Conservation (phyloP, 108 stramenopile genomes). For the Cyclostephanos invisitatus region DNA sequence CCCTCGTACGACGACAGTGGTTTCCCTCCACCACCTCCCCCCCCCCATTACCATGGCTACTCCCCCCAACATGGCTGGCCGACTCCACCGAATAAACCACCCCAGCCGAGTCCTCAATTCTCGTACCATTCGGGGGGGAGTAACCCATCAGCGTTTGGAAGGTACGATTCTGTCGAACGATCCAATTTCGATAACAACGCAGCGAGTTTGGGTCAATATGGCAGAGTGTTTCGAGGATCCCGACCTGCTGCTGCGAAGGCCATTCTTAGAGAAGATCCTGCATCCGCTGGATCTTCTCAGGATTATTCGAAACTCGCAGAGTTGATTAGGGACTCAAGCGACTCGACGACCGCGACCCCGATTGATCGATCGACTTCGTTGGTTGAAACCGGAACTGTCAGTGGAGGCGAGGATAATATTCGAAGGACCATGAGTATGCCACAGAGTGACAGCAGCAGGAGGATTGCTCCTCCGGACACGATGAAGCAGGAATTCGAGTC, state of each 20-base stretch:
- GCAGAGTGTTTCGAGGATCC: background rate
- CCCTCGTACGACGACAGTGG: background rate
- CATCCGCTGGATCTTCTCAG: conserved; percentile 20
- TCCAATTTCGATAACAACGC: conserved; percentile 9
- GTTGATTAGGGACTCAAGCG: conserved; percentile 34
- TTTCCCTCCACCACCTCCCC: conserved; percentile 1
- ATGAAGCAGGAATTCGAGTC: conserved; percentile 15
- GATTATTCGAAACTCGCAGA: conserved; percentile 49
- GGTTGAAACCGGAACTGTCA: conserved; percentile 8
- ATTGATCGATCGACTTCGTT: conserved; percentile 36
- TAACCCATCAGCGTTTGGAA: conserved; percentile 34
- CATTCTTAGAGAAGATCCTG: background rate
- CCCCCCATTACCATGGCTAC: conserved; percentile 11
- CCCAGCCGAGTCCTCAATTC: conserved; percentile 23
- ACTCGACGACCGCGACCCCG: conserved; percentile 9
- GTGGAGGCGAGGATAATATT: background rate
- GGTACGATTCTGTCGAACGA: conserved; percentile 13
- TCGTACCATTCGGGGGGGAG: conserved; percentile 17
- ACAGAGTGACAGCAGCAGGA: background rate
- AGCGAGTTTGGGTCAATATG: conserved; percentile 1
- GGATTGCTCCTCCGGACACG: background rate
- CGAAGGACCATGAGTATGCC: conserved; percentile 2
- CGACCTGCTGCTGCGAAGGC: background rate
- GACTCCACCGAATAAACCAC: background rate
- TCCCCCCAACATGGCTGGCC: conserved; percentile 10